These are phyloP conservation scores for Diaporthe vexans DNA, from an alignment of 2,329 filamentous ascomycete genomes.

Conservation along the genomic window DNA sequence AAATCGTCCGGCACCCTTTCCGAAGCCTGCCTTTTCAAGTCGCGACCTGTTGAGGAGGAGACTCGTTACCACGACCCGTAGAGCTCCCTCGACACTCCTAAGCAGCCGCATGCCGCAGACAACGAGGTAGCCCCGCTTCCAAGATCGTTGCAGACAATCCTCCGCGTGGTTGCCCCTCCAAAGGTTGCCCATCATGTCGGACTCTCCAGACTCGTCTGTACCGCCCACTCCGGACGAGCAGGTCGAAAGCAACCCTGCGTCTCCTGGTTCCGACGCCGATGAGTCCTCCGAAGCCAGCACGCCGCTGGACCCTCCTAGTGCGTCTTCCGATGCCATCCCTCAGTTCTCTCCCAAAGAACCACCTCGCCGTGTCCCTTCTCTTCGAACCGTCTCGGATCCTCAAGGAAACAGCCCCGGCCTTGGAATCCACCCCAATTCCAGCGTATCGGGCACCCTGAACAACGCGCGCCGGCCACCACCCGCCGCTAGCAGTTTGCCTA, in stretches of 20 bases:
- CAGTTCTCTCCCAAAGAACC: slow-evolving; percentile 47
- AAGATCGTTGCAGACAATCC: slow-evolving; percentile 6
- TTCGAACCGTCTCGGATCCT: slow-evolving; percentile 73
- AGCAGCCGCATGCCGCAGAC: slow-evolving; percentile 32
- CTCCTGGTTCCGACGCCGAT: slow-evolving; percentile 57
- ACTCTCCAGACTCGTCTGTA: slow-evolving; percentile 51
- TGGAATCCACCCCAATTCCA: slow-evolving; percentile 85
- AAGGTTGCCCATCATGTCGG: slow-evolving; percentile 45
- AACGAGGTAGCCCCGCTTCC: slow-evolving; percentile 17
- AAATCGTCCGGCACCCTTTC: slow-evolving; percentile 9
- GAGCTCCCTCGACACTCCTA: not conserved
- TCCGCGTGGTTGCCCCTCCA: not conserved
- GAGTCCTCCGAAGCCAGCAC: slow-evolving; percentile 64
- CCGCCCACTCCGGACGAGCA: slow-evolving; percentile 64
- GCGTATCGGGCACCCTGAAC: slow-evolving; percentile 82
- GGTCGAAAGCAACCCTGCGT: slow-evolving; percentile 55
- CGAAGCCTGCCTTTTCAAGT: not conserved
- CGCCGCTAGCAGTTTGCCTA: slow-evolving; percentile 55
- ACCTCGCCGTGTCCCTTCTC: slow-evolving; percentile 68
- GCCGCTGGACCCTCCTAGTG: slow-evolving; percentile 58
- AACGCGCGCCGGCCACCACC: slow-evolving; percentile 68
- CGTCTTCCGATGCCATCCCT: slow-evolving; percentile 47
- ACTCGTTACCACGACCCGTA: not conserved
- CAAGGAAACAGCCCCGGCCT: slow-evolving; percentile 55
- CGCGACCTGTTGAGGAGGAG: not conserved